These are phyloP conservation scores for Penicillium bialowiezense DNA, from an alignment of 495 filamentous ascomycete species.

Conservation along the genomic window DNA sequence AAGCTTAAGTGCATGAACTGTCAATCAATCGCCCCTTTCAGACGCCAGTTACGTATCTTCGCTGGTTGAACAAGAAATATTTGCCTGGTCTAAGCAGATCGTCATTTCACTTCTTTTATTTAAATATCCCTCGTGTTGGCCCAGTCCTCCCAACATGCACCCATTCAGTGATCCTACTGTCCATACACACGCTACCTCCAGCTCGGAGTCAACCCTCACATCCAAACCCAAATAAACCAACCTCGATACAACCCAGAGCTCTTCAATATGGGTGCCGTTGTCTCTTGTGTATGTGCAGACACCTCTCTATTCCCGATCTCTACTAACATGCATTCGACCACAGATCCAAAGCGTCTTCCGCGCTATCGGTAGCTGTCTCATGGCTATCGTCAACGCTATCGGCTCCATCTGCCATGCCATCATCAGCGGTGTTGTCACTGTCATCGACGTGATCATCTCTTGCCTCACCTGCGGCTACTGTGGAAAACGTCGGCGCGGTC, in stretches of 20 bases:
- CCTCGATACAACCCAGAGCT: neutral
- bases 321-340: conserved; percentile 18
- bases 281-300: conserved; percentile 78
- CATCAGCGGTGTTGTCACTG: conserved; percentile 73
- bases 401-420: conserved; percentile 72
- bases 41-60: conserved; percentile 6
- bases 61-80: neutral
- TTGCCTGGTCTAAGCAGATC: neutral
- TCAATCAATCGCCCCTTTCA: conserved; percentile 3
- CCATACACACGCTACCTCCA: conserved; percentile 31
- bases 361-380: conserved; percentile 79
- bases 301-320: neutral
- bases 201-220: conserved; percentile 14
- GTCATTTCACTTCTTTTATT: conserved; percentile 3
- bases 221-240: conserved; percentile 20
- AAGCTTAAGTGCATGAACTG: conserved; percentile 3
- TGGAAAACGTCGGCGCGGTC: conserved; percentile 38
- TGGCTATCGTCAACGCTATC: conserved; percentile 80
- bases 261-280: conserved; percentile 85
- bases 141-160: conserved; percentile 23
- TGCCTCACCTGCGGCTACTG: conserved; percentile 78
- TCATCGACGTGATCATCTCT: conserved; percentile 82
- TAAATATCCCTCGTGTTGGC: conserved; percentile 10
- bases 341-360: conserved; percentile 78
- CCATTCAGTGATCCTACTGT: conserved; percentile 33